Base-by-base conservation (phyloP, 2,329 filamentous ascomycete genomes). In the Talaromyces amestolkiae region DNA sequence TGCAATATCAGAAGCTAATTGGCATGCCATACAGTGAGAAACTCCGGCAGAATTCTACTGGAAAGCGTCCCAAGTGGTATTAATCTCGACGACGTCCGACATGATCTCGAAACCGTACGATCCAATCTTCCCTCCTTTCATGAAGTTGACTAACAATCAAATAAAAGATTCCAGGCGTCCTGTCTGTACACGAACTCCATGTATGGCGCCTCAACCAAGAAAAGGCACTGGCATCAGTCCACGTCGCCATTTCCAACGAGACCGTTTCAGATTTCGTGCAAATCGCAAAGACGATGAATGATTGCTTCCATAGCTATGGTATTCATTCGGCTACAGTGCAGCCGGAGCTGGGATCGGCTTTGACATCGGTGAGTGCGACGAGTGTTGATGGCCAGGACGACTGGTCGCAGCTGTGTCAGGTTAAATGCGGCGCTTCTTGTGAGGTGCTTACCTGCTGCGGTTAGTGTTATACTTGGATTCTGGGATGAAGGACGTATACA, bases 221-320 rank as follows among this genome's bases (percentile, higher is more conserved):
- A 61, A 91, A 91, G 71, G 81, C 85, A 3, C 82, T 92, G 54
- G 90, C 90, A 9, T 88, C 88, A 1, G 89, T 87, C 0, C 90
- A 92, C 72, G 79, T 93, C 1, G 17, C 45, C 13, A 84, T 92
- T 17, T 82, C 84, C 1, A 84, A 87, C 67, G 80, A 83, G 62
- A 63, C 37, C 9, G 82, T 91, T 24, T 74, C 80, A 41, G 79
- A 80, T 60, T 92, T 92, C 72, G 84, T 86, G 77, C 79, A 81
- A 61, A 84, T 85, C 67, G 87, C 88, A 2, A 85, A 83, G 70
- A 86, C 83, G 2, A 85, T 91, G 64, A 84, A 84, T 66, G 85
- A 91, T 73, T 92, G 89, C 72, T 82, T 93, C 45, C 89, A 91
- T 71, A 88, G 86, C 2, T 92, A 91, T 71, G 90, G 89, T 5